Base-by-base conservation (phyloP, 208 protist genomes). In the Vickermania spadyakhi region DNA sequence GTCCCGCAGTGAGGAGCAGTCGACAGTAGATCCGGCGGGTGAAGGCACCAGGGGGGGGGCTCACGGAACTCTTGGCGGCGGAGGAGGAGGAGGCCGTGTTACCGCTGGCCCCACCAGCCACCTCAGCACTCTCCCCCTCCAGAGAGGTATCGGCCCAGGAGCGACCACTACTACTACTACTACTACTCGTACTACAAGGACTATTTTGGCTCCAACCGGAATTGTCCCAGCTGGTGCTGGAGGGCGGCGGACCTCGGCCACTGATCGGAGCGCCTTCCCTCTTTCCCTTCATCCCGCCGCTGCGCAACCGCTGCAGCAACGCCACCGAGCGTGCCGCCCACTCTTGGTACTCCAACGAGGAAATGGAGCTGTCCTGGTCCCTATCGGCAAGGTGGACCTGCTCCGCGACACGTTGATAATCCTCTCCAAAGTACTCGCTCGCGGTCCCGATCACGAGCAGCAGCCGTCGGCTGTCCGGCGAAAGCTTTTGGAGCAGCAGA, bases 371-470 rank as follows among this genome's bases (percentile, higher is more conserved):
- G 56, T 90, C 88, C 7, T 64, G 57, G 57, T 94, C 84, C 36
- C 60, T 75, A 60, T 91, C 88, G 0, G 82, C 88, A 26, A 58
- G 58, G 56, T 87, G 80, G 23, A 94, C 73, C 67, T 94, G 83
- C 54, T 81, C 71, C 27, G 79, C 79, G 7, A 93, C 75, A 23
- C 75, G 71, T 14, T 61, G 59, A 64, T 75, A 75, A 41, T 86
- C 70, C 18, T 73, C 72, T 4, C 82, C 81, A 60, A 88, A 89
- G 70, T 89, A 89, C 70, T 94, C 87, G 36, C 71, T 86, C 7
- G 87, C 77, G 3, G 84, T 91, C 1, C 81, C 76, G 77, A 91
- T 86, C 29, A 94, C 77, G 0, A 94, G 67, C 57, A 94, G 57
- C 58, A 89, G 66, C 1, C 87, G 81, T 4, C 80, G 74, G 31